Conservation (phyloP, 78 protist species). For the Dictyostelium citrinum region DNA sequence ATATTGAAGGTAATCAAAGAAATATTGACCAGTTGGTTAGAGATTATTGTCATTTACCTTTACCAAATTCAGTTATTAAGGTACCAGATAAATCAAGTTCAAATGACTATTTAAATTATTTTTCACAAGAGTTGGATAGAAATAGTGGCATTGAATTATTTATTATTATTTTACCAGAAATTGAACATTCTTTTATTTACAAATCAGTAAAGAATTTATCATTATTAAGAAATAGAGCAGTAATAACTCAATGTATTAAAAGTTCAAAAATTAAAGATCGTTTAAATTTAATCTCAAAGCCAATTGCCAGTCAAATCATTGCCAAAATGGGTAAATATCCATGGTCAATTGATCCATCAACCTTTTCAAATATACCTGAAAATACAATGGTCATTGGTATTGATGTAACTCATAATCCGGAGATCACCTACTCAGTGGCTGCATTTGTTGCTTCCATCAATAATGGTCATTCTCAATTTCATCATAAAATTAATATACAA, state of each 20-base stretch:
- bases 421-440: constrained; percentile 27
- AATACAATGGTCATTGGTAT: constrained; percentile 67
- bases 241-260: constrained; percentile 34
- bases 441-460: constrained; percentile 46
- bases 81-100: neutral
- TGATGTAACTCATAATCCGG: constrained; percentile 67
- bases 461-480: neutral
- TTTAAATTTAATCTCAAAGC: neutral
- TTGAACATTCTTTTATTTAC: neutral
- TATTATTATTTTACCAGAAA: neutral
- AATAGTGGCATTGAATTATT: neutral
- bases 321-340: constrained; percentile 39
- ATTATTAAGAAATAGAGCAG: neutral
- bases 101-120: neutral
- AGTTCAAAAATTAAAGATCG: neutral
- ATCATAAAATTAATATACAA: constrained; percentile 22
- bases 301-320: constrained; percentile 8
- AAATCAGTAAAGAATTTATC: neutral
- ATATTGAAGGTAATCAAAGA: neutral
- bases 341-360: neutral
- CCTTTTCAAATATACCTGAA: neutral
- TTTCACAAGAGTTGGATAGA: neutral
- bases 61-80: neutral
- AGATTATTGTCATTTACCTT: neutral
- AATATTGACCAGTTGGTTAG: neutral